Percentiles rank a stretch among this genome's conserved stretches.
phyloP scores from a whole-genome alignment of 345 rosid species.

The Eutrema japonicum region DNA sequence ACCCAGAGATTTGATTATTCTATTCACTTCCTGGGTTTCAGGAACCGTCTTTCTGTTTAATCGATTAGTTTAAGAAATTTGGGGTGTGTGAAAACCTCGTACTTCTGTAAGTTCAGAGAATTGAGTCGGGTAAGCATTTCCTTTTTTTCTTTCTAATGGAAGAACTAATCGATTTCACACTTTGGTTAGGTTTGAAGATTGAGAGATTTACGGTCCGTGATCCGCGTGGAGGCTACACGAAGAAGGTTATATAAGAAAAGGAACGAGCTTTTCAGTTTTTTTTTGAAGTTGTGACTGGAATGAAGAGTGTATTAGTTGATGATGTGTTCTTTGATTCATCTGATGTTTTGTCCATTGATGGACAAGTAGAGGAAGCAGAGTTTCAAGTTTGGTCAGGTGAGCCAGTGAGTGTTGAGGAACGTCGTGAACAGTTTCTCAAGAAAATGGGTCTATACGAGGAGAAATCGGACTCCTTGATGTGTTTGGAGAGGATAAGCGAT shows the following conservation, averaged over 20 bases:
- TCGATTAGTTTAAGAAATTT: constrained; percentile 22
- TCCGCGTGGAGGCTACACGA: constrained; percentile 45
- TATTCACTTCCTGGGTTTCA: constrained; percentile 48
- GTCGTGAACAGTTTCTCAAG: constrained; percentile 58
- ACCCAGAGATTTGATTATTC: constrained; percentile 41
- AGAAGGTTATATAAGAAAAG: constrained; percentile 29
- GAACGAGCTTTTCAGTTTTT: constrained; percentile 44
- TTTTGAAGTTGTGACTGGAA: constrained; percentile 47
- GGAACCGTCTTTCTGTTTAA: constrained; percentile 34
- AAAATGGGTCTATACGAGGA: constrained; percentile 56
- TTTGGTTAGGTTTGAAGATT: constrained; percentile 34
- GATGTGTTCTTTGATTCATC: constrained; percentile 73
- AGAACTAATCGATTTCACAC: constrained; percentile 27
- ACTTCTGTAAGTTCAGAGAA: constrained; percentile 41
- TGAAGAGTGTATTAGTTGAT: constrained; percentile 54
- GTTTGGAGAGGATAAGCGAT: constrained; percentile 53
- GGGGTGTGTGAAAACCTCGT: constrained; percentile 22
- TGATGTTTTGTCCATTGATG: constrained; percentile 53
- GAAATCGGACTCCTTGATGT: background rate
- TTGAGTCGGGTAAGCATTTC: constrained; percentile 27
- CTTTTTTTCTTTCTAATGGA: constrained; percentile 14
- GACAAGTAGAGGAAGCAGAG: constrained; percentile 43
- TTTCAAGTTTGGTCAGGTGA: constrained; percentile 62
- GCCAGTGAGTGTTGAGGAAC: constrained; percentile 68
- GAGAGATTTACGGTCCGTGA: constrained; percentile 59